Base-by-base conservation (phyloP, 1,139 yeast genomes). In the Kodamaea suecica region DNA sequence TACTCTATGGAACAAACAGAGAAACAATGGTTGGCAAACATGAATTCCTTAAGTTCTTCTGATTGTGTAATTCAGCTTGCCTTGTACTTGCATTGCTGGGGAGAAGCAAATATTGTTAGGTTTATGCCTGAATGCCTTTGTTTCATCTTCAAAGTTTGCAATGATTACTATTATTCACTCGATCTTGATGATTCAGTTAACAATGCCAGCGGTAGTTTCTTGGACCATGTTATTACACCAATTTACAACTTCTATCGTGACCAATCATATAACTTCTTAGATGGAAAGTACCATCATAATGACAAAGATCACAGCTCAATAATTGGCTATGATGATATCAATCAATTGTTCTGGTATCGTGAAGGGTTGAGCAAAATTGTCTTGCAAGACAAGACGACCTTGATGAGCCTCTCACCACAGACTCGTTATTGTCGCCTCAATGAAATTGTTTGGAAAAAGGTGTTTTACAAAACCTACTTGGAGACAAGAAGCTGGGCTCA, bases 121-220 rank as follows among this genome's bases (percentile, higher is more conserved):
- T 85, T 83, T 49, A 77, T 86, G 73, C 95, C 96, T 0, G 96
- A 87, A 50, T 84, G 94, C 50, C 54, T 87, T 13, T 84, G 92
- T 40, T 87, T 86, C 48, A 73, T 87, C 13, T 84, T 75, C 59
- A 84, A 85, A 48, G 81, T 94, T 47, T 84, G 92, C 28, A 70
- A 75, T 36, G 95, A 86, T 50, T 73, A 73, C 45, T 83, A 78
- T 53, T 68, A 68, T 41, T 68, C 78, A 0, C 45, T 70, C 27
- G 65, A 66, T 34, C 50, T 56, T 5, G 65, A 58, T 33, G 53
- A 34, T 0, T 57, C 58, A 1, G 43, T 51, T 15, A 37, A 41
- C 10, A 48, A 46, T 25, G 41, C 40, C 2, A 50, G 62, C 4
- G 31, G 37, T 4, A 38, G 37, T 34, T 87, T 74, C 48, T 63